Evolutionary conservation across 768 basidiomycete species (phyloP).

Genomic region (Naganishia vaughanmartiniae): DNA sequence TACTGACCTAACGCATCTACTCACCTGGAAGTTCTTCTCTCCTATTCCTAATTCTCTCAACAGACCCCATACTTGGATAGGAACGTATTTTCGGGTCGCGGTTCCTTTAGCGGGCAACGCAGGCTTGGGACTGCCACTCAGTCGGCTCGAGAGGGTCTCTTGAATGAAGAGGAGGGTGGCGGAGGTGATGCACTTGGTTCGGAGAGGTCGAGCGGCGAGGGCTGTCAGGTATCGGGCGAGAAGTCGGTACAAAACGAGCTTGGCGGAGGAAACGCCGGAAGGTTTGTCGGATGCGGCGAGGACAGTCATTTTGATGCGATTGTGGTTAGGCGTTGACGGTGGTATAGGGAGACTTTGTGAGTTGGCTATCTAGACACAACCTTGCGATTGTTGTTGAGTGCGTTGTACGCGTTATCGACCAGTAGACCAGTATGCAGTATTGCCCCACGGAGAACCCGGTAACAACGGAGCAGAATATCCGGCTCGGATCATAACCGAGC

Average conservation of each 20-base stretch:
- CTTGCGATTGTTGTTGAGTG: too few relatives aligned
- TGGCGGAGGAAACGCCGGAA: slow-evolving; percentile 19
- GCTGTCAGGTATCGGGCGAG: slow-evolving; percentile 61
- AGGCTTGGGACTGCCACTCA: slow-evolving; percentile 61
- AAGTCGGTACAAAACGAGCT: slow-evolving; percentile 30
- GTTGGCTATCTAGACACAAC: too few relatives aligned
- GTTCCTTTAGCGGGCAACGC: slow-evolving; percentile 75
- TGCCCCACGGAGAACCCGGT: slow-evolving; percentile 4
- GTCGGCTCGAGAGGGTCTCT: slow-evolving; percentile 73
- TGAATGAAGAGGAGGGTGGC: slow-evolving; percentile 64
- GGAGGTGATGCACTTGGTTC: slow-evolving; percentile 76
- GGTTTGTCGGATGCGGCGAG: slow-evolving; percentile 7
- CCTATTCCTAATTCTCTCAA: slow-evolving; percentile 25
- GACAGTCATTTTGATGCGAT: slow-evolving; percentile 8
- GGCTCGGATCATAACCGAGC: slow-evolving; percentile 4
- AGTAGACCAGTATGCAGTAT: too few relatives aligned
- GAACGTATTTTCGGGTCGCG: slow-evolving; percentile 53
- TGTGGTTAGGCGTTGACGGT: background rate
- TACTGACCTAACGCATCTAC: background rate
- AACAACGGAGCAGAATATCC: background rate
- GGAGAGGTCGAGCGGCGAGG: slow-evolving; percentile 67
- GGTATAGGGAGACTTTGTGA: too few relatives aligned
- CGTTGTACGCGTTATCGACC: too few relatives aligned
- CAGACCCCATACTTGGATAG: slow-evolving; percentile 21
- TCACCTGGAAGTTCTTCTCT: slow-evolving; percentile 31